phyloP scores from a whole-genome alignment of 2,329 filamentous ascomycete species.

The Tothia fuscella region DNA sequence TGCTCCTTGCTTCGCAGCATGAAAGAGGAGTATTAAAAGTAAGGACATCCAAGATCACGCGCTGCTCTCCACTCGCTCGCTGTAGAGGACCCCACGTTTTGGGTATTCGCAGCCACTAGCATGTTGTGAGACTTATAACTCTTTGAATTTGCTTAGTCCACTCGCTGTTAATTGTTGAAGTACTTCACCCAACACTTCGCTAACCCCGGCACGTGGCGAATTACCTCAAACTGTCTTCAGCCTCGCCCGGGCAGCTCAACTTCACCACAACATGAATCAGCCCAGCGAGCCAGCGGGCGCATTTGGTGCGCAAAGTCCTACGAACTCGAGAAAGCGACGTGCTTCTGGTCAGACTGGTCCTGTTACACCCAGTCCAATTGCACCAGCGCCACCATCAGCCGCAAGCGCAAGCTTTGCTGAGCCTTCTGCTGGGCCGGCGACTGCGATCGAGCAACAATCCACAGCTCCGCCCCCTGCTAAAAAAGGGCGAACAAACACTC shows the following conservation, averaged over 20 bases:
- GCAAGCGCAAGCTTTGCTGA: background rate
- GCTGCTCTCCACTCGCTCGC: no score
- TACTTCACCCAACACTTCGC: conserved; percentile 5
- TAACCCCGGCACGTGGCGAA: conserved; percentile 7
- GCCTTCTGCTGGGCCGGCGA: conserved; percentile 8
- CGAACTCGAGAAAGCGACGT: conserved; percentile 25
- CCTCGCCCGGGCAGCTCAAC: conserved; percentile 4
- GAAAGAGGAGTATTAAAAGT: no score
- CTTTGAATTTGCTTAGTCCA: background rate
- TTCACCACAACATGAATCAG: conserved; percentile 1
- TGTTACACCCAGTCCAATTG: conserved; percentile 12
- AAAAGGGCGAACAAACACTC: conserved; percentile 96
- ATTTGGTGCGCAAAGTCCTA: conserved; percentile 8
- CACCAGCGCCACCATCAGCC: conserved; percentile 15
- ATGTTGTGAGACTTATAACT: conserved; percentile 9
- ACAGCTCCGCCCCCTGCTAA: conserved; percentile 44
- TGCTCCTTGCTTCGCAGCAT: no score
- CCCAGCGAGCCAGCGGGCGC: background rate
- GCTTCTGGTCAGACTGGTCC: conserved; percentile 18
- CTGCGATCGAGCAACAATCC: background rate
- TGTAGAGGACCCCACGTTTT: background rate
- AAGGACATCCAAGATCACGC: no score
- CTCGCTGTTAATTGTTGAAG: no score
- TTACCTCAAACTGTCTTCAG: conserved; percentile 12
- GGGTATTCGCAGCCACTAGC: background rate